Percentiles rank a stretch among this genome's conserved stretches.
Evolutionary conservation across 352 stramenopile genomes (phyloP).

Genomic region (Phytopythium aichiense): DNA sequence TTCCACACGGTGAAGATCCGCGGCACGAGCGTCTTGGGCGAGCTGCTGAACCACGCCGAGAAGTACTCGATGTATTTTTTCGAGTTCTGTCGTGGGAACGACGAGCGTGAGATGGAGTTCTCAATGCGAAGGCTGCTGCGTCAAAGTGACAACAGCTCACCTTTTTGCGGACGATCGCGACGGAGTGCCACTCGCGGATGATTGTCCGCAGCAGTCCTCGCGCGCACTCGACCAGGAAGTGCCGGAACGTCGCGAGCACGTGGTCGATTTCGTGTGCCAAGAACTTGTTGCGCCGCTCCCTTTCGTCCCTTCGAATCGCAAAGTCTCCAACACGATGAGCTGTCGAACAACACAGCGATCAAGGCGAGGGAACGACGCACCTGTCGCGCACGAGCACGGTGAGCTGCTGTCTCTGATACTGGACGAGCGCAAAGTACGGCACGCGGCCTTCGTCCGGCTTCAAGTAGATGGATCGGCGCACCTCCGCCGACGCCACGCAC

Average conservation of each 20-base stretch:
- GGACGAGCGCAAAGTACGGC: slow-evolving; percentile 64
- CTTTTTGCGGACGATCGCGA: slow-evolving; percentile 56
- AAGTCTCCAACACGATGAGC: background rate
- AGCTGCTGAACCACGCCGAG: slow-evolving; percentile 63
- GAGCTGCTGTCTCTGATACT: slow-evolving; percentile 54
- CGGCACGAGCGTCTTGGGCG: slow-evolving; percentile 42
- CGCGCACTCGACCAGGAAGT: slow-evolving; percentile 46
- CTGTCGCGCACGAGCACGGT: slow-evolving; percentile 42
- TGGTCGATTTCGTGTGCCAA: slow-evolving; percentile 49
- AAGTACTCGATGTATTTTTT: slow-evolving; percentile 74
- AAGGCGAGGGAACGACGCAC: slow-evolving; percentile 15
- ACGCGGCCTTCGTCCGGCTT: slow-evolving; percentile 9
- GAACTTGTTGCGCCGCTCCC: slow-evolving; percentile 50
- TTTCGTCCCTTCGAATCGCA: slow-evolving; percentile 20
- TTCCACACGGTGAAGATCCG: slow-evolving; percentile 61
- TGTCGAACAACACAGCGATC: background rate
- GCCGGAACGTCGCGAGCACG: slow-evolving; percentile 47
- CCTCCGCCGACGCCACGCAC: slow-evolving; percentile 35
- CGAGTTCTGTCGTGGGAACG: slow-evolving; percentile 34
- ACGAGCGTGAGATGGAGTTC: background rate
- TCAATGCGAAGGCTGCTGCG: background rate
- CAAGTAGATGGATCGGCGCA: slow-evolving; percentile 43
- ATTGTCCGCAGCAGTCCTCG: slow-evolving; percentile 42
- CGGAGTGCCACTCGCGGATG: slow-evolving; percentile 66
- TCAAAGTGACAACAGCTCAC: slow-evolving; percentile 18